Evolutionary conservation across 129 eudicot genomes (phyloP).

Genomic region (Calendula officinalis): DNA sequence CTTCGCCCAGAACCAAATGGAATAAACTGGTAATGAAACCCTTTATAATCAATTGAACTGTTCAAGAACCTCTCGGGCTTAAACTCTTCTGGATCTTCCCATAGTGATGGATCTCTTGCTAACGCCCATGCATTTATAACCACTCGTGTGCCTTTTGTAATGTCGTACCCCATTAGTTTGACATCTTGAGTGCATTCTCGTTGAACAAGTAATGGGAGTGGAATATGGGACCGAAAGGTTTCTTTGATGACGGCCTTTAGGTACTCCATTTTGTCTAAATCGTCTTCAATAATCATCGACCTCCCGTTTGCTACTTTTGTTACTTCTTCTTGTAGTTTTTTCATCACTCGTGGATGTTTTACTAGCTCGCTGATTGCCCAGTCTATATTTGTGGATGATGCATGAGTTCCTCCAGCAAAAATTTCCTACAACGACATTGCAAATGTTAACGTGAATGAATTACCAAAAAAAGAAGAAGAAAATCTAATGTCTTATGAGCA

Average conservation of each 20-base stretch:
- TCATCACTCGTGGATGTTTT: constrained; percentile 45
- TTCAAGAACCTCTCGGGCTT: constrained; percentile 57
- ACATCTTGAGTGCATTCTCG: constrained; percentile 46
- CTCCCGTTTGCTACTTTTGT: constrained; percentile 28
- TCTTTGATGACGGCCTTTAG: constrained; percentile 59
- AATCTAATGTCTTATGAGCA: too few relatives aligned
- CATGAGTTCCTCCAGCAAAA: constrained; percentile 48
- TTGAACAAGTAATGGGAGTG: constrained; percentile 42
- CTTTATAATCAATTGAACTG: constrained; percentile 34
- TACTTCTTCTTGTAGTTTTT: constrained; percentile 40
- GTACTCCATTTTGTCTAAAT: constrained; percentile 51
- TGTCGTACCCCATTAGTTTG: constrained; percentile 45
- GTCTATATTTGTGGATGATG: constrained; percentile 32
- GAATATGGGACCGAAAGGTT: constrained; percentile 40
- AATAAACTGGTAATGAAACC: constrained; percentile 44
- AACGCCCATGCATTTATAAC: constrained; percentile 55
- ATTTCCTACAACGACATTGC: constrained; percentile 42
- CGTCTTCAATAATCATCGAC: constrained; percentile 33
- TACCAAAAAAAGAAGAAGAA: too few relatives aligned
- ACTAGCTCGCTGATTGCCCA: constrained; percentile 56
- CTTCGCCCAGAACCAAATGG: constrained; percentile 73
- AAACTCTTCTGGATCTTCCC: constrained; percentile 57
- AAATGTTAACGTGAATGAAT: too few relatives aligned
- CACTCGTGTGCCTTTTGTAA: constrained; percentile 44
- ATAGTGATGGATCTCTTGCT: constrained; percentile 46